Evolutionary conservation across 176 grass and related monocot species (phyloP).

Genomic region (Eragrostis curvula): DNA sequence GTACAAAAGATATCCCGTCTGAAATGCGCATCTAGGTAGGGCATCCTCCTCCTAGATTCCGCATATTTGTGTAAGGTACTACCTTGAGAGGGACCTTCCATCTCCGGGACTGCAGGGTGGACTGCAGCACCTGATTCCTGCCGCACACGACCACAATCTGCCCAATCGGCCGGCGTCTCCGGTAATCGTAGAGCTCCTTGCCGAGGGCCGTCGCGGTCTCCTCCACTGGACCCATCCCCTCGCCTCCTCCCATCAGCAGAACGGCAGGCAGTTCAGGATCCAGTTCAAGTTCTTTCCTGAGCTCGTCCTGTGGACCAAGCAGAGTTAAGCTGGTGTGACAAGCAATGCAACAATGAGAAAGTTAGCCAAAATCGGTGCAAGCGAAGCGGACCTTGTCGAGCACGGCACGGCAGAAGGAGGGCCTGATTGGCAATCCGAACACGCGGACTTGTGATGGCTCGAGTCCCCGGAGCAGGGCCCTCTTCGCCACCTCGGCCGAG

Average conservation of each 20-base stretch:
- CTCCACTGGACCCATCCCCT: constrained; percentile 86
- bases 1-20: background rate
- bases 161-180: constrained; percentile 41
- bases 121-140: constrained; percentile 59
- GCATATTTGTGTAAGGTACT: constrained; percentile 32
- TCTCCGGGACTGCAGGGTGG: constrained; percentile 42
- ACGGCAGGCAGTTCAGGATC: constrained; percentile 70
- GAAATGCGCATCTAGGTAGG: constrained; percentile 40
- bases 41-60: constrained; percentile 9
- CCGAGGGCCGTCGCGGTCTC: constrained; percentile 70
- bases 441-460: constrained; percentile 69
- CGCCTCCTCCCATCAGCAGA: constrained; percentile 83
- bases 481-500: constrained; percentile 70
- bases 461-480: constrained; percentile 64
- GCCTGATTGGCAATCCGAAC: constrained; percentile 79
- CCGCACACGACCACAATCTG: constrained; percentile 82
- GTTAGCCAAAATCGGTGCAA: background rate
- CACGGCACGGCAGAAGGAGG: constrained; percentile 81
- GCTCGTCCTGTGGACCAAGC: constrained; percentile 51
- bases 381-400: constrained; percentile 86
- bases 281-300: constrained; percentile 69
- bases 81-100: constrained; percentile 90
- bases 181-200: constrained; percentile 58
- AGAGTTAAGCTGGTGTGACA: background rate
- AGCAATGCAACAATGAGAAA: background rate